Percentiles rank a stretch among this genome's conserved stretches.
These are phyloP conservation scores for Aristolochia contorta DNA, from an alignment of 164 flowering plant genomes.

Conservation along the genomic window DNA sequence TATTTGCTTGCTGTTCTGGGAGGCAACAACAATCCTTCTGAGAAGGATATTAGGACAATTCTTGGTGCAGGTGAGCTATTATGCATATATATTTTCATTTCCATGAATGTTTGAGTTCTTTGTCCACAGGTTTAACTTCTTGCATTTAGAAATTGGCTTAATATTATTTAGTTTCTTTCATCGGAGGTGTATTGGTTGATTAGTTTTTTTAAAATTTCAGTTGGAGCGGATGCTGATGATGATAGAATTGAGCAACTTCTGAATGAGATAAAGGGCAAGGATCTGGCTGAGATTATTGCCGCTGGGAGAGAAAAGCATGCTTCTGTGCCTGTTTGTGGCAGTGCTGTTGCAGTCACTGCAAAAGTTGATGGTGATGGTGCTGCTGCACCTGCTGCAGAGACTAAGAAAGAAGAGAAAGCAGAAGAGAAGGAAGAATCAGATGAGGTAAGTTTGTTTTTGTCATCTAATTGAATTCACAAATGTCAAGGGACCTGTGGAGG, in stretches of 20 bases:
- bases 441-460: conserved; percentile 26
- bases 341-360: conserved; percentile 34
- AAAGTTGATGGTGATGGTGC: conserved; percentile 34
- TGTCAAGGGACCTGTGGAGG: background rate
- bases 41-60: conserved; percentile 42
- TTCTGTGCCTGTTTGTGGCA: conserved; percentile 77
- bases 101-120: background rate
- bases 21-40: conserved; percentile 50
- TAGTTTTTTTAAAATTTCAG: conserved; percentile 18
- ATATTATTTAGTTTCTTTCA: too few species aligned
- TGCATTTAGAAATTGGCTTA: too few species aligned
- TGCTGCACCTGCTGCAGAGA: conserved; percentile 35
- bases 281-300: conserved; percentile 70
- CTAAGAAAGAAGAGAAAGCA: conserved; percentile 54
- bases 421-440: conserved; percentile 72
- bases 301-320: conserved; percentile 80
- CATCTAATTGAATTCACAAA: background rate
- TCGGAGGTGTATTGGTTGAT: too few species aligned
- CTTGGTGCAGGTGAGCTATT: conserved; percentile 48
- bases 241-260: conserved; percentile 56
- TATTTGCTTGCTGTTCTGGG: conserved; percentile 67
- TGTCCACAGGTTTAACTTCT: background rate
- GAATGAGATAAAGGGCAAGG: conserved; percentile 58
- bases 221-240: conserved; percentile 69
- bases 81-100: background rate